These are phyloP conservation scores for Botrytis squamosa DNA, from an alignment of 2,329 filamentous ascomycete species.

Conservation along the genomic window DNA sequence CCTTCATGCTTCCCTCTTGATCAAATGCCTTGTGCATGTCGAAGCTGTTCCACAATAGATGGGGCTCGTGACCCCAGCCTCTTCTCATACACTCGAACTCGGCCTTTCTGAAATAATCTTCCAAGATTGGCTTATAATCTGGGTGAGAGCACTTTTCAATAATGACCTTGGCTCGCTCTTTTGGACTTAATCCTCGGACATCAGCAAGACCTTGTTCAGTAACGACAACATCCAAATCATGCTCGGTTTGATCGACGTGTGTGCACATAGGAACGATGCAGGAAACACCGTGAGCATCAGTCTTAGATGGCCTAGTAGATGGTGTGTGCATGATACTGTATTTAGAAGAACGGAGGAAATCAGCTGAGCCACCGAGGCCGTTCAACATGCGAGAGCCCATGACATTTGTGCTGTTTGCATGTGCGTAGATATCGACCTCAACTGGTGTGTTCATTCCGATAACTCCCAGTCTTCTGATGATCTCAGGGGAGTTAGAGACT, in stretches of 20 bases:
- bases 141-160: constrained; percentile 86
- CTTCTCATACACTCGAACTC: constrained; percentile 83
- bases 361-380: constrained; percentile 76
- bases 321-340: constrained; percentile 95
- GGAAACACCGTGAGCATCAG: constrained; percentile 74
- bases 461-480: constrained; percentile 81
- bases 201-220: constrained; percentile 74
- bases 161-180: constrained; percentile 79
- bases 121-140: constrained; percentile 77
- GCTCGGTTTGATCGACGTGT: constrained; percentile 89
- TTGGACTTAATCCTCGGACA: constrained; percentile 75
- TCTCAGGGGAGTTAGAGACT: constrained; percentile 86
- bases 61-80: constrained; percentile 88
- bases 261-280: constrained; percentile 95
- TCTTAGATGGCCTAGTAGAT: constrained; percentile 75
- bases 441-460: constrained; percentile 96
- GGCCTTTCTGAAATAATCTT: constrained; percentile 80
- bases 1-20: constrained; percentile 78
- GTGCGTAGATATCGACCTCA: constrained; percentile 91
- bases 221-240: constrained; percentile 89
- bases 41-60: constrained; percentile 81
- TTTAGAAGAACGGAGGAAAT: constrained; percentile 76
- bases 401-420: constrained; percentile 87
- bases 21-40: constrained; percentile 84
- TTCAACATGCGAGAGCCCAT: constrained; percentile 88